Evolutionary conservation across 1,284 basidiomycete species (phyloP).

Genomic region (Cutaneotrichosporon spelunceum): DNA sequence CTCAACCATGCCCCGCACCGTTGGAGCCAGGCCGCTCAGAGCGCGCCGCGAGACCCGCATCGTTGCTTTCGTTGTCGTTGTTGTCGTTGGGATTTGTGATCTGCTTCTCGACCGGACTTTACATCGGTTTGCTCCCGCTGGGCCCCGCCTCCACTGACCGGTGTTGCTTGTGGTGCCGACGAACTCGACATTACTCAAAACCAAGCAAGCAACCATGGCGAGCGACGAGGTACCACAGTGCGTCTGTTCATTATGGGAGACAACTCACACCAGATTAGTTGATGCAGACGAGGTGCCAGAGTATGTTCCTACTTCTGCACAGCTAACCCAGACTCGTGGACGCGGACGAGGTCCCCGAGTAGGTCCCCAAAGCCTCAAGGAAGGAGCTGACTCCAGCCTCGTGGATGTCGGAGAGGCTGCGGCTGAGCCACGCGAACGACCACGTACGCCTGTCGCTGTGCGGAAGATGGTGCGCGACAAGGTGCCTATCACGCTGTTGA

Average conservation of each 20-base stretch:
- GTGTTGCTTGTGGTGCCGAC: neutral
- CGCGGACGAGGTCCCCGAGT: neutral
- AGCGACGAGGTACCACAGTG: conserved; percentile 22
- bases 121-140: conserved; percentile 13
- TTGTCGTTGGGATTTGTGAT: too few species aligned
- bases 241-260: neutral
- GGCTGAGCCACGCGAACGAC: neutral
- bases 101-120: neutral
- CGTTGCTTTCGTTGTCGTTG: neutral
- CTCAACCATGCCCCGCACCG: conserved; percentile 9
- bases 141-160: conserved; percentile 4
- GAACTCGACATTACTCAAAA: neutral
- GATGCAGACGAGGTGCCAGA: conserved; percentile 6
- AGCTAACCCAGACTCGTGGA: conserved; percentile 8
- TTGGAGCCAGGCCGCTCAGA: conserved; percentile 10
- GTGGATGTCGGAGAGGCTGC: conserved; percentile 6
- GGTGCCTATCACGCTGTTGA: conserved; percentile 84
- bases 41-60: conserved; percentile 4
- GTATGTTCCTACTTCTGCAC: neutral
- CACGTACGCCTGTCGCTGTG: neutral
- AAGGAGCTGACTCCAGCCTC: neutral
- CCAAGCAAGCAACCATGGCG: conserved; percentile 2
- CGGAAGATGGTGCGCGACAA: conserved; percentile 41
- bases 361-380: neutral
- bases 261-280: conserved; percentile 14